A percentile compares a stretch with the other conserved stretches of the same genome.
phyloP scores from a whole-genome alignment of 139 green algal species.

The Micractinium sp. region DNA sequence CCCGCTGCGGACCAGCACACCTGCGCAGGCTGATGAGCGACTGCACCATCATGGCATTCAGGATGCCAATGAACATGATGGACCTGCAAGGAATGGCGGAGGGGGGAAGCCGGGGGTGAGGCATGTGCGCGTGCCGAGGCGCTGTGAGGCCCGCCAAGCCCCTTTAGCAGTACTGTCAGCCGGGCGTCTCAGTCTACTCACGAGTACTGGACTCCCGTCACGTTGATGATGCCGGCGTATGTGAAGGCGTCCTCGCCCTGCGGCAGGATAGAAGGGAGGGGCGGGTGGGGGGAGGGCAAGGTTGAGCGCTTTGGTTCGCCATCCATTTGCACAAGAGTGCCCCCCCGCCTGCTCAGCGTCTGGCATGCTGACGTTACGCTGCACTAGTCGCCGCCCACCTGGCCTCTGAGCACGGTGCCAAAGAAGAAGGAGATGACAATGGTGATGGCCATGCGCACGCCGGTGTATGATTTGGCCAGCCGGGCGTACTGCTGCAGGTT shows the following conservation, averaged over 20 bases:
- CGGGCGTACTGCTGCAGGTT: constrained; percentile 1
- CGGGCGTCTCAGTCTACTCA: no score
- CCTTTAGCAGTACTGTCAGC: no score
- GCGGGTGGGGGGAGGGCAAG: no score
- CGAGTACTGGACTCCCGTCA: constrained; percentile 15
- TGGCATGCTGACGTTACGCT: no score
- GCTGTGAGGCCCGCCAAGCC: no score
- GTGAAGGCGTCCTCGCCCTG: not conserved
- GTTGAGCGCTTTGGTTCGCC: not conserved
- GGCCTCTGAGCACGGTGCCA: constrained; percentile 18
- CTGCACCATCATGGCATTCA: constrained; percentile 15
- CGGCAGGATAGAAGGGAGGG: no score
- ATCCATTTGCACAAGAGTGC: no score
- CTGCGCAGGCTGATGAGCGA: not conserved
- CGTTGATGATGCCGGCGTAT: constrained; percentile 11
- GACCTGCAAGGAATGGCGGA: not conserved
- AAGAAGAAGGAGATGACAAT: constrained; percentile 54
- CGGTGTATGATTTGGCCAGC: constrained; percentile 41
- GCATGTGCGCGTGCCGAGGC: no score
- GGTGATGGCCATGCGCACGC: constrained; percentile 48
- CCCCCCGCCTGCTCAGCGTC: no score
- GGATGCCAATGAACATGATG: constrained; percentile 48
- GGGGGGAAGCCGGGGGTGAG: no score
- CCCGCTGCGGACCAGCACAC: not conserved
- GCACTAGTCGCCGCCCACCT: no score